Conservation (phyloP, 169 alveolate species). For the Cryptosporidium xiaoi region DNA sequence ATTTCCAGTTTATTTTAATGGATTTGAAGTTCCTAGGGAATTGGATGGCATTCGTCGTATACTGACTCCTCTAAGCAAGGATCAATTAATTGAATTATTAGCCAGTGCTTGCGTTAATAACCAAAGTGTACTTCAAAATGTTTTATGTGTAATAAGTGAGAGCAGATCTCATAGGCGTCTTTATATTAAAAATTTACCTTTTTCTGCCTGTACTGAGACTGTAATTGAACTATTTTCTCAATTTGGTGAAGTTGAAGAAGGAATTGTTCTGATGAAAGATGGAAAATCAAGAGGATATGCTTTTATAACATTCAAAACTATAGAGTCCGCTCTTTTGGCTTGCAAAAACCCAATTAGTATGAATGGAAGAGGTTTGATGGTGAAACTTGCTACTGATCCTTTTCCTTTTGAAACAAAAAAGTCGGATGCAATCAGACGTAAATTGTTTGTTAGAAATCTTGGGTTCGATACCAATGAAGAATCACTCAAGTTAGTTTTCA, state of each 20-base stretch:
- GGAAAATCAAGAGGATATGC: conserved; percentile 87
- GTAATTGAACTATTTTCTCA: conserved; percentile 77
- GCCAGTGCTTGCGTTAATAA: conserved; percentile 79
- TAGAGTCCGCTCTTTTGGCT: conserved; percentile 79
- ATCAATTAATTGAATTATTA: conserved; percentile 81
- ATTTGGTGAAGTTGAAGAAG: conserved; percentile 83
- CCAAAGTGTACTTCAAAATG: conserved; percentile 74
- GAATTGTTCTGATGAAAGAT: conserved; percentile 82
- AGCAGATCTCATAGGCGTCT: conserved; percentile 81
- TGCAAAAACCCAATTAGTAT: conserved; percentile 76
- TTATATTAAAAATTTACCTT: conserved; percentile 82
- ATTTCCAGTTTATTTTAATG: conserved; percentile 8
- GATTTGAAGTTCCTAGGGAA: conserved; percentile 53
- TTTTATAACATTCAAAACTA: conserved; percentile 81
- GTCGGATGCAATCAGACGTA: conserved; percentile 78
- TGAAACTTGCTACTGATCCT: conserved; percentile 81
- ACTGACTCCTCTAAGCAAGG: conserved; percentile 82
- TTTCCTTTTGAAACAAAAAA: conserved; percentile 68
- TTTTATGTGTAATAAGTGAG: conserved; percentile 77
- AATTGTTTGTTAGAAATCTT: conserved; percentile 83
- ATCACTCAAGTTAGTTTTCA: conserved; percentile 76
- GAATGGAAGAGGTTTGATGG: conserved; percentile 78
- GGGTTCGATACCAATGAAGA: conserved; percentile 79
- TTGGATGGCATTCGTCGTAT: conserved; percentile 59
- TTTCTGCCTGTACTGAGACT: conserved; percentile 80